Conservation (phyloP, 805 yeast species). For the Zygotorulaspora danielsina region DNA sequence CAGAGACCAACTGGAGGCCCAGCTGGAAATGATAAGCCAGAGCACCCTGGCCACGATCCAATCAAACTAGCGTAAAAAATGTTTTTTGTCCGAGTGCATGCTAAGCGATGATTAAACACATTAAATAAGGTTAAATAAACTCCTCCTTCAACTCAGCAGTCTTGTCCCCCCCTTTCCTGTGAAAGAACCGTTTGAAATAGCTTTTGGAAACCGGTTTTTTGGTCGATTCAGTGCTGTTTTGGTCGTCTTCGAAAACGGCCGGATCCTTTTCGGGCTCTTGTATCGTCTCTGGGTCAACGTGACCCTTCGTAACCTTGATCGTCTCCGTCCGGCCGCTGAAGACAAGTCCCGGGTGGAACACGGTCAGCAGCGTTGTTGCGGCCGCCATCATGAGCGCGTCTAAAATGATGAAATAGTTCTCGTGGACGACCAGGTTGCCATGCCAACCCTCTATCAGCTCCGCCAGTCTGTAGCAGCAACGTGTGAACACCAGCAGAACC, state of each 20-base stretch:
- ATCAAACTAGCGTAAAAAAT: not conserved
- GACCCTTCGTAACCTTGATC: constrained; percentile 26
- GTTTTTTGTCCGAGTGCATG: no score
- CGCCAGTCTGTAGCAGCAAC: constrained; percentile 69
- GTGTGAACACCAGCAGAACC: constrained; percentile 51
- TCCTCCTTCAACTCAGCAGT: no score
- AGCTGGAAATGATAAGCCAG: constrained; percentile 11
- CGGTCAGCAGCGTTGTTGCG: constrained; percentile 44
- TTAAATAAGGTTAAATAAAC: no score
- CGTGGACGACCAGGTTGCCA: constrained; percentile 60
- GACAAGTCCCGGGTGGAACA: constrained; percentile 61
- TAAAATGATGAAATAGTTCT: constrained; percentile 52
- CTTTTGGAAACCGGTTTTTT: not conserved
- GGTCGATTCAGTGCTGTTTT: not conserved
- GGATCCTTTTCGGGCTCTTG: constrained; percentile 7
- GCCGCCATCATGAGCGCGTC: constrained; percentile 61
- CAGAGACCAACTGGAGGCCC: constrained; percentile 10
- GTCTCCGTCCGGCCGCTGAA: constrained; percentile 36
- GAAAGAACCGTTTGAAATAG: not conserved
- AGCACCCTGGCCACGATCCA: constrained; percentile 11
- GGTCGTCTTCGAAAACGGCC: constrained; percentile 3
- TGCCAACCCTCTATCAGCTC: constrained; percentile 65
- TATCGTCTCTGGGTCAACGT: constrained; percentile 16
- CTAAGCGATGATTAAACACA: no score
- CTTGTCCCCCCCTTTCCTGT: no score